Evolutionary conservation across 305 asterid species (phyloP).

Genomic region (Fraxinus angustifolia): DNA sequence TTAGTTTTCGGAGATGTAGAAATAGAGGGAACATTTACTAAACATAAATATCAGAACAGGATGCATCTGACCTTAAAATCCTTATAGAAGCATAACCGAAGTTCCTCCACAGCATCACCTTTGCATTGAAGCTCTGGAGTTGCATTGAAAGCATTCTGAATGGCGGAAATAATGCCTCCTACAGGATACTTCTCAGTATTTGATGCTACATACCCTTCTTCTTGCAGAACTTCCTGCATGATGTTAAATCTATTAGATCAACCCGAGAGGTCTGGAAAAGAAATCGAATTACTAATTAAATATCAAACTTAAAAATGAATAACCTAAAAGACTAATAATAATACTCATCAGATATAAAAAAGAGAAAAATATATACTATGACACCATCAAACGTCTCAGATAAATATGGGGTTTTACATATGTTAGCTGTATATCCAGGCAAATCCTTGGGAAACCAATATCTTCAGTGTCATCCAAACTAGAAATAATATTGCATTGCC

Average conservation of each 20-base stretch:
- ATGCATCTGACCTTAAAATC: conserved; percentile 58
- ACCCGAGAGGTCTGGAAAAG: conserved; percentile 1
- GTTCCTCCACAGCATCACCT: conserved; percentile 69
- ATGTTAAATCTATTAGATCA: background rate
- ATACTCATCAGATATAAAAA: background rate
- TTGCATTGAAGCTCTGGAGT: conserved; percentile 71
- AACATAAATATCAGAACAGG: background rate
- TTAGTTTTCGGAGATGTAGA: background rate
- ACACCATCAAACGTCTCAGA: background rate
- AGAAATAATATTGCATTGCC: background rate
- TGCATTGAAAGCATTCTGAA: conserved; percentile 69
- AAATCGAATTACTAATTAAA: background rate
- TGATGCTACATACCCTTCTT: conserved; percentile 81
- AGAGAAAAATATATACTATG: background rate
- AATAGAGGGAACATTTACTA: background rate
- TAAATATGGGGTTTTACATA: background rate
- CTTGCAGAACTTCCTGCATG: conserved; percentile 62
- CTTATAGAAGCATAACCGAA: conserved; percentile 73
- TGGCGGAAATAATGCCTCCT: conserved; percentile 72
- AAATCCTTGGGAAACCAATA: background rate
- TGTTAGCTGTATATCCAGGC: background rate
- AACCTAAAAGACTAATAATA: background rate
- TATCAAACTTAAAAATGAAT: background rate
- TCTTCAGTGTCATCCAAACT: background rate
- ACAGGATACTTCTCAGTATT: conserved; percentile 75